These are phyloP conservation scores for Ilex aquifolium DNA, from an alignment of 257 asterid genomes.

Conservation along the genomic window DNA sequence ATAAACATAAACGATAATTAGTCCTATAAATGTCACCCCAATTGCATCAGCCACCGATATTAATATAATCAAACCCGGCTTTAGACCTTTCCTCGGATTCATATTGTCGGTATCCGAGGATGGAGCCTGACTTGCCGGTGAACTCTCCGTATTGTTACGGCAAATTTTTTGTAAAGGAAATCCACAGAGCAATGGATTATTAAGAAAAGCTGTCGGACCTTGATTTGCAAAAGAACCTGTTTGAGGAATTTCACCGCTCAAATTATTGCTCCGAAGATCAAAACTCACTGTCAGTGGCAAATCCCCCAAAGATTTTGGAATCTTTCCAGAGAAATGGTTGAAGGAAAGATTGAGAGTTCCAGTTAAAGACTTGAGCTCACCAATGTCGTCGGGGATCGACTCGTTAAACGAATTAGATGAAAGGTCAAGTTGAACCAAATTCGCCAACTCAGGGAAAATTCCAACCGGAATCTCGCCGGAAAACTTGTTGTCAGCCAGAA, in stretches of 20 bases:
- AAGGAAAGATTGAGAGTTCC: constrained; percentile 77
- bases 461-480: constrained; percentile 67
- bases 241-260: constrained; percentile 88
- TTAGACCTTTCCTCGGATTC: constrained; percentile 48
- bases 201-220: constrained; percentile 87
- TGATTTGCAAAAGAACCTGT: constrained; percentile 88
- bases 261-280: constrained; percentile 69
- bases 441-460: constrained; percentile 71
- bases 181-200: constrained; percentile 80
- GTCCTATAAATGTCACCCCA: constrained; percentile 76
- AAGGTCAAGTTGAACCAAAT: constrained; percentile 74
- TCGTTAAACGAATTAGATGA: constrained; percentile 62
- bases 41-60: constrained; percentile 70
- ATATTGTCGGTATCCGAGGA: constrained; percentile 16
- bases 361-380: constrained; percentile 70
- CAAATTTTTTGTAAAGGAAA: constrained; percentile 82
- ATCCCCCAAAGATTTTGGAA: constrained; percentile 74
- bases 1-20: constrained; percentile 63
- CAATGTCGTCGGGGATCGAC: constrained; percentile 73
- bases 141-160: constrained; percentile 33
- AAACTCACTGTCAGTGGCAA: constrained; percentile 79
- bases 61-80: constrained; percentile 65
- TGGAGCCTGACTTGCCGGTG: constrained; percentile 32
- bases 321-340: constrained; percentile 62
- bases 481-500: constrained; percentile 53